Evolutionary conservation across 2,329 filamentous ascomycete genomes (phyloP), one percentile per base, ranked within the genome.

Genomic region (Colletotrichum ledebouriae): DNA sequence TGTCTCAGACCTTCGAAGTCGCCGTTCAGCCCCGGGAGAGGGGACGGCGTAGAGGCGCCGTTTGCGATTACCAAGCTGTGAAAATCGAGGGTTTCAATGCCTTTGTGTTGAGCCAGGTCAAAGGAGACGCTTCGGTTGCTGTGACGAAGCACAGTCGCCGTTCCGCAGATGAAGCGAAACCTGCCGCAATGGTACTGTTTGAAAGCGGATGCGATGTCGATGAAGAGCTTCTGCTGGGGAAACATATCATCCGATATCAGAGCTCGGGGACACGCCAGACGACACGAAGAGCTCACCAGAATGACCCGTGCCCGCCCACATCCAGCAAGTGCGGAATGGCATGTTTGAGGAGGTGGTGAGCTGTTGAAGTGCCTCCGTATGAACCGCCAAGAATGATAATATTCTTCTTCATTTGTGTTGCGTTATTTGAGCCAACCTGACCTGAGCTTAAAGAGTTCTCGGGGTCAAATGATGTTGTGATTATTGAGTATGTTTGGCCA

Each of bases 341-440:
- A 76, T 89, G 85, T 68, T 83, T 84, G 33, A 86, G 81, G 33
- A 86, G 76, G 71, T 86, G 85, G 71, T 89, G 86, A 1, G 86
- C 84, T 4, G 77, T 80, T 6, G 82, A 83, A 4, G 87, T 63
- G 25, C 86, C 86, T 11, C 75, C 84, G 69, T 84, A 87, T 10
- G 85, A 87, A 20, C 81, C 85, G 25, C 86, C 86, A 2, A 89
- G 75, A 22, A 89, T 78, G 69, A 88, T 75, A 63, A 87, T 84
- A 63, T 79, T 81, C 42, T 78, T 79, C 11, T 41, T 56, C 11
- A 3, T 50, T 17, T 17, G 17, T 17, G 47, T 4, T 2, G 47
- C 33, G 25, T 6, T 29, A 29, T 6, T 29, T 29, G 22, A 22
- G 1, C 1, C 25, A 29, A 1, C 25, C 5, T 29, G 25, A 29